Base-by-base conservation (phyloP, 2,329 filamentous ascomycete species). In the Aspergillus sojae region DNA sequence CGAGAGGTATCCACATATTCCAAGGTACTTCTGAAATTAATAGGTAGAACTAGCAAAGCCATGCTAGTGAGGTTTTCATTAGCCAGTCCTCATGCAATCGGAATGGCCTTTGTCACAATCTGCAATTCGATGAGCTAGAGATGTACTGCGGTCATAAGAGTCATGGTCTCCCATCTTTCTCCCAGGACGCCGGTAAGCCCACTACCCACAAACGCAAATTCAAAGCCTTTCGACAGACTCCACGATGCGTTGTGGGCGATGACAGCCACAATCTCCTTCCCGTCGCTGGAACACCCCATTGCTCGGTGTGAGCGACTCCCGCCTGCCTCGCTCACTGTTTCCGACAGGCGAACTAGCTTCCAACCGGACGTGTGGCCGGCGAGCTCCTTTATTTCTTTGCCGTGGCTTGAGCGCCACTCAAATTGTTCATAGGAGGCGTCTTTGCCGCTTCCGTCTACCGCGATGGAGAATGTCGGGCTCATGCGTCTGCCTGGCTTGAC, bases 161-260 rank as follows among this genome's bases (percentile, higher is more conserved):
- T 34, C 45, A 57, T 50, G 14, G 36, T 52, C 23, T 57, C 54
- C 60, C 60, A 62, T 9, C 50, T 30, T 54, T 50, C 41, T 14
- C 60, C 60, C 60, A 57, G 30, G 23, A 28, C 34, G 5, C 54
- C 45, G 1, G 43, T 21, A 3, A 62, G 45, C 34, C 43, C 60
- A 19, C 53, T 52, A 3, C 45, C 60, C 45, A 50, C 10, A 53
- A 62, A 57, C 2, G 41, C 30, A 62, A 62, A 53, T 16, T 11
- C n/a, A 10, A 57, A 52, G 10, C 28, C 60, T 23, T 62, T 57
- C 5, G 60, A 53, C 54, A 62, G 36, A n/a, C 60, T 62, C 41
- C 12, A 48, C 34, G 60, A 57, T 21, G 53, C 21, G 32, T 57
- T 62, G 30, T 46, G 53, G 1, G 54, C 54, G 16, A 62, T 11